Evolutionary conservation across 305 asterid genomes (phyloP), one percentile per base, ranked within the genome.

Genomic region (Ilex paraguariensis): DNA sequence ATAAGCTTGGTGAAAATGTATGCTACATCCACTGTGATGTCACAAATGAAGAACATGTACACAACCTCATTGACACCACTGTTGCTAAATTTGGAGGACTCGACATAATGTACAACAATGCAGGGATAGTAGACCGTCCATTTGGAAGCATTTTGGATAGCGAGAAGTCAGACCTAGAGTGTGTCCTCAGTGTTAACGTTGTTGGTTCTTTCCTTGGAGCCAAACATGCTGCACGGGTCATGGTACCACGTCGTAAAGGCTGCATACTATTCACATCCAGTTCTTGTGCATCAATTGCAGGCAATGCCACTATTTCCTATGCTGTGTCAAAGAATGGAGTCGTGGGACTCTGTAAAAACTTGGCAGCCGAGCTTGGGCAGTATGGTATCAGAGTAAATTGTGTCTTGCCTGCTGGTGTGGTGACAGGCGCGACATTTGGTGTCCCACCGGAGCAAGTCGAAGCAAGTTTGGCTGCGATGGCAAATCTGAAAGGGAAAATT

Each of bases 341-440:
- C 4, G 79, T 81, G 60, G 90, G 84, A 15, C 7, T 83, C 66
- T 54, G 68, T 0, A 81, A 71, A 70, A 65, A 67, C 57, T 17
- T 76, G 75, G 73, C 81, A 0, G 59, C 28, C 2, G 90, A 83
- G 77, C 28, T 78, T 14, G 87, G 90, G 28, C 1, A 11, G 16
- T 63, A 70, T 2, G 80, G 83, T 57, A 81, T 83, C 3, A 69
- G 84, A 58, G 84, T 76, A 0, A 83, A 83, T 7, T 76, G 86
- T 21, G 30, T 83, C 0, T 83, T 84, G 2, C 87, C 83, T 1
- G 78, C 72, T 8, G 81, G 75, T 62, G 72, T 83, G 15, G 55
- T 68, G 32, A 36, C 42, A 8, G 42, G 42, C 9, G 9, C 9
- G 42, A 8, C 9, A 8, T 36, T 8, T 36, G 42, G 42, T 5